These are phyloP conservation scores for Flaveria trinervia DNA, from an alignment of 129 eudicot genomes.

Conservation along the genomic window DNA sequence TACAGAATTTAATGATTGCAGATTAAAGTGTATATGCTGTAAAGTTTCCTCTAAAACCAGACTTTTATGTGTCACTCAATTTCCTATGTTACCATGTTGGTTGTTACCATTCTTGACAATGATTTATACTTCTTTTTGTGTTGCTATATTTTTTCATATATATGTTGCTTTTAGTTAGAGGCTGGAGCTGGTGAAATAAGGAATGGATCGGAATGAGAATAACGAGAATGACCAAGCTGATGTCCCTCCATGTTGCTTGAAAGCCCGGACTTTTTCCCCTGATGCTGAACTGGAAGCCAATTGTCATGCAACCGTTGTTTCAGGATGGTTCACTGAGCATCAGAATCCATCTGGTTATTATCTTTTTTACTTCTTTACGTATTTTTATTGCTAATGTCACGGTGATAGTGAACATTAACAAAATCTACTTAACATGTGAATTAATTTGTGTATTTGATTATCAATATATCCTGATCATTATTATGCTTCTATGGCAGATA, in stretches of 20 bases:
- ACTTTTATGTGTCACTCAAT: not conserved
- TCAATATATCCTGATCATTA: conserved; percentile 10
- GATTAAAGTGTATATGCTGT: conserved; percentile 18
- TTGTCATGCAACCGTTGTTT: conserved; percentile 83
- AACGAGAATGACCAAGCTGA: conserved; percentile 27
- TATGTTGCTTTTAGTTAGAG: conserved; percentile 41
- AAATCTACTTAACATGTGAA: conserved; percentile 4
- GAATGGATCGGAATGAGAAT: conserved; percentile 58
- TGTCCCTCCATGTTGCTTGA: conserved; percentile 86
- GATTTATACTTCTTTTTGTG: not conserved
- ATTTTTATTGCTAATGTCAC: not conserved
- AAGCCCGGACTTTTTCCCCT: conserved; percentile 58
- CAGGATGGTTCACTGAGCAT: conserved; percentile 88
- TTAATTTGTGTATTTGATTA: not conserved
- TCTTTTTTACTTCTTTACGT: conserved; percentile 8
- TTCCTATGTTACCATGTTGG: conserved; percentile 16
- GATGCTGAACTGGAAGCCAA: conserved; percentile 66
- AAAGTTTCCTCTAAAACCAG: not conserved
- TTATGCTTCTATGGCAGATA: conserved; percentile 46
- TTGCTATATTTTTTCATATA: not conserved
- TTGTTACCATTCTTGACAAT: conserved; percentile 15
- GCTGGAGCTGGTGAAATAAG: conserved; percentile 28
- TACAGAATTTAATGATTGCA: conserved; percentile 17
- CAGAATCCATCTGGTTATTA: conserved; percentile 55
- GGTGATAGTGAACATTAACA: not conserved